Conservation (phyloP, 345 rosid species). For the Brassica rapa region DNA sequence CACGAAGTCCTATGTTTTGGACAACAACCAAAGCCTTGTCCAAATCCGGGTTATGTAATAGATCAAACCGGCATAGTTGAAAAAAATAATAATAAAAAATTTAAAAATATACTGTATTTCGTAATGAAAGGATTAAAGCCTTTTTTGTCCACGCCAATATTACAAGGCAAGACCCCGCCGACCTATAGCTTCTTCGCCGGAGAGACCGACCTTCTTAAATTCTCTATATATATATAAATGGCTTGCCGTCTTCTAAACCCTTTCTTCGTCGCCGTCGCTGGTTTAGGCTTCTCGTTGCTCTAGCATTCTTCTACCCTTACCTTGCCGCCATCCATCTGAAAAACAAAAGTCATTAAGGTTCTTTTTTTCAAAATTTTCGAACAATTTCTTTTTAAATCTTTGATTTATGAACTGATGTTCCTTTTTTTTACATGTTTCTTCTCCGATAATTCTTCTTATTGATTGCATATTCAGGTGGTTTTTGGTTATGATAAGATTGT, state of each 20-base stretch:
- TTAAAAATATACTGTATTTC: no score
- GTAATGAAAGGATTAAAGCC: constrained; percentile 3
- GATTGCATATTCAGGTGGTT: no score
- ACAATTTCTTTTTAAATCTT: background rate
- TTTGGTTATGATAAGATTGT: background rate
- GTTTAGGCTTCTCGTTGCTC: constrained; percentile 31
- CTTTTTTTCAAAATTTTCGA: background rate
- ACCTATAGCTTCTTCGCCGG: constrained; percentile 22
- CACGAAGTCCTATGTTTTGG: no score
- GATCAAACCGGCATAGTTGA: no score
- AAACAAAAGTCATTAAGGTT: background rate
- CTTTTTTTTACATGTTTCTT: constrained; percentile 2
- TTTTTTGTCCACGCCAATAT: constrained; percentile 29
- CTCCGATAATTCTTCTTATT: background rate
- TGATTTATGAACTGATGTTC: background rate
- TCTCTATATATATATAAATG: constrained; percentile 4
- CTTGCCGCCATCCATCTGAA: background rate
- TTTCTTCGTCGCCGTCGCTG: constrained; percentile 11
- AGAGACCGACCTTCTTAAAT: background rate
- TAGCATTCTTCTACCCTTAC: constrained; percentile 14
- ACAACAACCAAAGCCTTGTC: no score
- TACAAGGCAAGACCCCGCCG: constrained; percentile 10
- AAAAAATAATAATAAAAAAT: no score
- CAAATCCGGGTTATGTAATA: no score
- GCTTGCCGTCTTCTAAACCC: background rate